Evolutionary conservation across 1,284 basidiomycete species (phyloP).

Genomic region (Pyrrhoderma noxium): DNA sequence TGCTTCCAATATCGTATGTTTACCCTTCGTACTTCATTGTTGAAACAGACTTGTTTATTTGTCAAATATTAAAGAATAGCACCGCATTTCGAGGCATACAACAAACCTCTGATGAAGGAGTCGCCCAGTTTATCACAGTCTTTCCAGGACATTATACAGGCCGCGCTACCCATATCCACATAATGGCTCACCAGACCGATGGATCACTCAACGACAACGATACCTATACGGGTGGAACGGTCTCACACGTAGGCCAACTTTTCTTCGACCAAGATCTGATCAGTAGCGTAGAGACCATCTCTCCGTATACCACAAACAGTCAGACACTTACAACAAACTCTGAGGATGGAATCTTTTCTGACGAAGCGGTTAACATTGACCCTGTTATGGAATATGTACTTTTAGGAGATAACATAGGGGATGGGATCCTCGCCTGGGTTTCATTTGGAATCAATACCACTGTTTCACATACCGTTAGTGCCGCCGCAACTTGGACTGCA

Average conservation of each 20-base stretch:
- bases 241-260: constrained; percentile 21
- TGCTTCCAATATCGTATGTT: not conserved
- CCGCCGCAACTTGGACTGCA: not conserved
- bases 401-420: constrained; percentile 19
- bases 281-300: constrained; percentile 14
- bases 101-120: not conserved
- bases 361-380: constrained; percentile 19
- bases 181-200: constrained; percentile 16
- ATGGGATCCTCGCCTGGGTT: constrained; percentile 21
- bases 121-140: not conserved
- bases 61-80: not conserved
- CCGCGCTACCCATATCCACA: constrained; percentile 17
- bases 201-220: not conserved
- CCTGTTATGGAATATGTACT: constrained; percentile 20
- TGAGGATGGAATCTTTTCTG: constrained; percentile 20
- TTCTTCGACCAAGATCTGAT: constrained; percentile 21
- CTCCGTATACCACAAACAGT: constrained; percentile 20
- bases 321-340: constrained; percentile 20
- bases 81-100: not conserved
- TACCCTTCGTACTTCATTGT: not conserved
- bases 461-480: not conserved
- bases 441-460: constrained; percentile 19
- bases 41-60: not conserved
- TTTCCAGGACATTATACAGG: constrained; percentile 4
- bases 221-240: constrained; percentile 9